Percentiles rank a stretch among this genome's conserved stretches.
phyloP scores from a whole-genome alignment of 75 land plant species.

The Selaginella moellendorffii region DNA sequence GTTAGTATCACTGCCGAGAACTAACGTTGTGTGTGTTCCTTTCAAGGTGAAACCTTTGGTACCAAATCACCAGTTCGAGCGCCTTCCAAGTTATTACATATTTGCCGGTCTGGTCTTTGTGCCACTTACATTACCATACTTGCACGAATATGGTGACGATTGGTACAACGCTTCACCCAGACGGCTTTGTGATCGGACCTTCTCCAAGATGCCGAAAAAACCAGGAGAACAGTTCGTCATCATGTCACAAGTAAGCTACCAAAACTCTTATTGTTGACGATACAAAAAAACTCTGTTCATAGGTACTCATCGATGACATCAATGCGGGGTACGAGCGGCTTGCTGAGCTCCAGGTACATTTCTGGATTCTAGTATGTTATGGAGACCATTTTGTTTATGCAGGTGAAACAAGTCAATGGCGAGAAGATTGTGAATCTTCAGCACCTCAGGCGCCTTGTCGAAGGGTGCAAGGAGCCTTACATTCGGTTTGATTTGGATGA shows the following conservation, averaged over 20 bases:
- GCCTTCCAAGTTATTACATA: slow-evolving; percentile 79
- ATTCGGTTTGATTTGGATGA: slow-evolving; percentile 89
- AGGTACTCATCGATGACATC: slow-evolving; percentile 93
- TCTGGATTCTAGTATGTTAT: not conserved
- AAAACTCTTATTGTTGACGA: no score
- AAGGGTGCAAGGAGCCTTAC: slow-evolving; percentile 39
- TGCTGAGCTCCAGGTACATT: slow-evolving; percentile 65
- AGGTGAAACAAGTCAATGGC: slow-evolving; percentile 87
- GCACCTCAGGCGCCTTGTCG: slow-evolving; percentile 59
- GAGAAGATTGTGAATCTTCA: slow-evolving; percentile 62
- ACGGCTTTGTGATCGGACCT: slow-evolving; percentile 68
- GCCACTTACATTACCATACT: slow-evolving; percentile 87
- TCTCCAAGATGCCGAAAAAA: slow-evolving; percentile 51
- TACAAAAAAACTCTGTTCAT: no score
- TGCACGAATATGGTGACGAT: slow-evolving; percentile 96
- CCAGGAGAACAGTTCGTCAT: slow-evolving; percentile 78
- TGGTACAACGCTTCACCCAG: slow-evolving; percentile 95
- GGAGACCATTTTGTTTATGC: no score
- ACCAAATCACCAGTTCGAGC: slow-evolving; percentile 93
- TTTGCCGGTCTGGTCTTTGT: slow-evolving; percentile 93
- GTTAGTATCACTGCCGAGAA: no score
- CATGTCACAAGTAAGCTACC: slow-evolving; percentile 95
- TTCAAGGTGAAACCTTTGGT: slow-evolving; percentile 78
- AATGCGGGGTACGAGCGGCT: slow-evolving; percentile 89
- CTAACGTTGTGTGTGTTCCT: no score